phyloP scores from a whole-genome alignment of 768 basidiomycete genomes.

The Podaxis sp. region DNA sequence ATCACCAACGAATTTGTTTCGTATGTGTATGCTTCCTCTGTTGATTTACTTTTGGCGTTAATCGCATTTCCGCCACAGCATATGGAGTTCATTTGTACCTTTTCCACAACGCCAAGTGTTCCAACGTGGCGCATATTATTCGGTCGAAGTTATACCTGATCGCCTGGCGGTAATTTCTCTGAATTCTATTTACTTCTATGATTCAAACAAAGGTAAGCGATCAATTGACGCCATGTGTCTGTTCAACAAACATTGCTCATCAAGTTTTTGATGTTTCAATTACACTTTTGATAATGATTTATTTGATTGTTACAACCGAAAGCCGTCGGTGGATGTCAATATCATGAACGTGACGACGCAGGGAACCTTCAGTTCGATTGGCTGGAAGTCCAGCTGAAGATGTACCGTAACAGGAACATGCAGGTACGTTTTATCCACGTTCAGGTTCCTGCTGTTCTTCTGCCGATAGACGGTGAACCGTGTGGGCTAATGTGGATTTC shows the following conservation, averaged over 20 bases:
- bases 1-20: constrained; percentile 67
- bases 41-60: constrained; percentile 9
- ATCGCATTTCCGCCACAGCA: constrained; percentile 39
- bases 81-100: constrained; percentile 84
- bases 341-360: constrained; percentile 67
- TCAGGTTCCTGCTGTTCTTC: neutral
- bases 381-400: constrained; percentile 81
- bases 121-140: constrained; percentile 84
- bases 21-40: constrained; percentile 39
- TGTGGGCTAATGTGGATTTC: constrained; percentile 13
- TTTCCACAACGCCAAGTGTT: constrained; percentile 79
- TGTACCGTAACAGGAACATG: constrained; percentile 68
- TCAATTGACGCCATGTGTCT: neutral
- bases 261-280: constrained; percentile 18
- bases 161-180: constrained; percentile 77
- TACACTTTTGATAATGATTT: neutral
- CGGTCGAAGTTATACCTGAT: constrained; percentile 76
- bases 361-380: constrained; percentile 88
- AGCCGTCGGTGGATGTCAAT: constrained; percentile 80
- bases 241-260: constrained; percentile 3
- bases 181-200: constrained; percentile 91
- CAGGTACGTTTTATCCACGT: constrained; percentile 48
- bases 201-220: constrained; percentile 74
- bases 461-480: constrained; percentile 14
- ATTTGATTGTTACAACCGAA: constrained; percentile 12